Conservation (phyloP, 495 filamentous ascomycete genomes). For the Neurospora intermedia region DNA sequence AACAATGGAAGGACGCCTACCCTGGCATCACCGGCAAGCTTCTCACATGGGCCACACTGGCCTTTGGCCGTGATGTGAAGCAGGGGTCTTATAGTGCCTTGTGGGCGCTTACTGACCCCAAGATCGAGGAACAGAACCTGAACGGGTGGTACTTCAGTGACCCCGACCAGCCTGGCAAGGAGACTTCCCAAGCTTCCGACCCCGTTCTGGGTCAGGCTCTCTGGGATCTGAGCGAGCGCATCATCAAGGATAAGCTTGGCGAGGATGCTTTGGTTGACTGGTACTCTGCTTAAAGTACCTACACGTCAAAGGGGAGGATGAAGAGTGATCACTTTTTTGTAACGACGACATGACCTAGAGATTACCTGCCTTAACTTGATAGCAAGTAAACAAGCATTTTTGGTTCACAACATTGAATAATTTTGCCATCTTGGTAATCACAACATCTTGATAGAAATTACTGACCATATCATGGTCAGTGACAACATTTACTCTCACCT, state of each 20-base stretch:
- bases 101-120: slow-evolving; percentile 29
- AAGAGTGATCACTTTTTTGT: background rate
- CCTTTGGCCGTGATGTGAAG: slow-evolving; percentile 25
- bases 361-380: background rate
- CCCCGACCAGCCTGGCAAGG: slow-evolving; percentile 20
- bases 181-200: slow-evolving; percentile 31
- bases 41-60: slow-evolving; percentile 22
- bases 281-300: slow-evolving; percentile 6
- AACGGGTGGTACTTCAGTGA: slow-evolving; percentile 35
- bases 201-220: slow-evolving; percentile 27
- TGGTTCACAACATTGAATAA: background rate
- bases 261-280: slow-evolving; percentile 28
- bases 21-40: slow-evolving; percentile 31
- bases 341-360: background rate
- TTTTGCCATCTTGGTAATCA: background rate
- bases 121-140: slow-evolving; percentile 31
- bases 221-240: slow-evolving; percentile 31
- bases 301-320: background rate
- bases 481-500: background rate
- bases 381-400: background rate
- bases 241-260: slow-evolving; percentile 35
- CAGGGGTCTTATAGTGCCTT: slow-evolving; percentile 35
- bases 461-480: background rate
- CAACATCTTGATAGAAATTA: background rate
- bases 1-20: slow-evolving; percentile 39